Evolutionary conservation across 2,329 filamentous ascomycete genomes (phyloP).

Genomic region (Sporothrix phasma): DNA sequence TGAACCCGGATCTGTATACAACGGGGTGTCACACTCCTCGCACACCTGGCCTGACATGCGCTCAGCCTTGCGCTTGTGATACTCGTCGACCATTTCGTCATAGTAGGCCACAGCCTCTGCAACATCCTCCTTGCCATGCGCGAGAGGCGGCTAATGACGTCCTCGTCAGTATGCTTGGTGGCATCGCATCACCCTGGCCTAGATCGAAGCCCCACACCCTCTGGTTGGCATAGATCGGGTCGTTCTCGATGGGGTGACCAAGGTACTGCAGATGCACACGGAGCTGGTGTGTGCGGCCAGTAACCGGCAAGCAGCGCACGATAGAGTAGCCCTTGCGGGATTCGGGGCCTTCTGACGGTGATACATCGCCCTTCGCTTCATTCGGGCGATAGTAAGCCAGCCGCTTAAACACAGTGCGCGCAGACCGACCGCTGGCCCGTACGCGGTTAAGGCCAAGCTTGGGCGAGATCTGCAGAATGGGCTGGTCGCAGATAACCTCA

Average conservation of each 20-base stretch:
- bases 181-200: conserved; percentile 58
- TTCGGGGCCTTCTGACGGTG: background rate
- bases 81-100: conserved; percentile 83
- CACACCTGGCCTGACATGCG: conserved; percentile 83
- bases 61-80: conserved; percentile 84
- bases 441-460: conserved; percentile 91
- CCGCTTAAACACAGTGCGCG: conserved; percentile 82
- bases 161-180: conserved; percentile 66
- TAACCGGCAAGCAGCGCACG: conserved; percentile 86
- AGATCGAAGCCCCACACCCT: conserved; percentile 79
- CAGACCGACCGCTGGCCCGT: conserved; percentile 83
- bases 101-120: conserved; percentile 88
- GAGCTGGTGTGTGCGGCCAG: conserved; percentile 88
- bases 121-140: conserved; percentile 88
- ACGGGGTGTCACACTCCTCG: conserved; percentile 68
- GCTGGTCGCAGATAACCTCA: conserved; percentile 84
- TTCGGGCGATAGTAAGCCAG: conserved; percentile 67
- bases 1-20: conserved; percentile 84
- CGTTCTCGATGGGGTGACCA: conserved; percentile 91
- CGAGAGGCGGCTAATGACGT: conserved; percentile 75
- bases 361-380: background rate
- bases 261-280: conserved; percentile 91
- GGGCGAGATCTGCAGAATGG: conserved; percentile 86
- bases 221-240: conserved; percentile 94
- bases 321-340: conserved; percentile 68